Base-by-base conservation (phyloP, 768 basidiomycete species). In the Mycena rosella region DNA sequence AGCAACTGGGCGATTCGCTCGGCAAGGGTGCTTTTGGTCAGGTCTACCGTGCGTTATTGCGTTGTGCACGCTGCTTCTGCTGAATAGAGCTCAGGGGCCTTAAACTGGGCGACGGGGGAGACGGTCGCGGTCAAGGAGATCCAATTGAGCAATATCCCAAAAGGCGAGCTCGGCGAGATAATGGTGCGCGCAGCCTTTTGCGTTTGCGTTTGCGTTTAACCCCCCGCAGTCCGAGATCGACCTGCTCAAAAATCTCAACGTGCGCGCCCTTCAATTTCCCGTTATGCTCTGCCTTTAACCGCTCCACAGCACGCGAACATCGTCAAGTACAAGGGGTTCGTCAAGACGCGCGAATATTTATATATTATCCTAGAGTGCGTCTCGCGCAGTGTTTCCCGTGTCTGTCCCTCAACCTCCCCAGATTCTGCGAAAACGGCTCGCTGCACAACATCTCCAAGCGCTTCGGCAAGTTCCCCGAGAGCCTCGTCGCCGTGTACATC, bases 101-200 rank as follows among this genome's bases (percentile, higher is more conserved):
- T 97, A 75, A 96, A 97, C 74, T 96, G 95, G 92, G 92, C 94
- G 18, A 98, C 96, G 27, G 98, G 98, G 27, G 98, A 99, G 83
- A 98, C 97, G 3, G 97, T 99, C 45, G 98, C 98, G 3, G 93
- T 99, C 75, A 99, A 99, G 85, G 96, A 98, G 79, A 97, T 99
- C 72, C 93, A 95, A 77, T 81, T 99, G 68, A 92, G 90, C 78
- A 96, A 95, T 78, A 96, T 99, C 65, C 94, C 96, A 4, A 94
- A 95, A 78, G 88, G 90, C 61, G 96, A 98, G 77, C 87, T 99
- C 42, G 92, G 93, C 22, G 96, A 99, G 81, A 98, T 99, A 76
- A 99, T 99, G 97, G 96, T 96, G 74, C 73, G 86, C 77, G 67
- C 7, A 59, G 42, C 29, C n/a, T 64, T 56, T 60, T 18, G 58